Conservation (phyloP, 306 rosid species). For the Casuarina cunninghamiana region DNA sequence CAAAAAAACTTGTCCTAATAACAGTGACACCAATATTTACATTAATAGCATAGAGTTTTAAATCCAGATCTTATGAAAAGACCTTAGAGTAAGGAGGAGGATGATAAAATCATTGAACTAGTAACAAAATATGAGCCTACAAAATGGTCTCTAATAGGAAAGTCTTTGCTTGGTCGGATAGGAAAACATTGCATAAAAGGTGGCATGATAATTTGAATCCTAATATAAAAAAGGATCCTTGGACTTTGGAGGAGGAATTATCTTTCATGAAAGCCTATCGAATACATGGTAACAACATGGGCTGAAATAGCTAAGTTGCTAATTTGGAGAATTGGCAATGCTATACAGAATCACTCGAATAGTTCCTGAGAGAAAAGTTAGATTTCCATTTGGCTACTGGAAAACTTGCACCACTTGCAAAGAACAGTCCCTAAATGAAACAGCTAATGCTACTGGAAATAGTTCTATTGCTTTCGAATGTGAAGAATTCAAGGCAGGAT, state of each 20-base stretch:
- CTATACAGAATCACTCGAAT: conserved; percentile 98
- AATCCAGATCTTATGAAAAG: conserved; percentile 20
- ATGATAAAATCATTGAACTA: conserved; percentile 80
- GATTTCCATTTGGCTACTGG: conserved; percentile 87
- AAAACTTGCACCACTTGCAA: conserved; percentile 78
- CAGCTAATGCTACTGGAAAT: conserved; percentile 55
- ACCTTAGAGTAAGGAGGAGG: conserved; percentile 52
- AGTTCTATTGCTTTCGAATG: conserved; percentile 66
- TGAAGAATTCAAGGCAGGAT: conserved; percentile 49
- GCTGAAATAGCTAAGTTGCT: conserved; percentile 94
- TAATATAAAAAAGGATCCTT: conserved; percentile 87
- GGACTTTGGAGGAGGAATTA: conserved; percentile 88
- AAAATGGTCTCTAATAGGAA: conserved; percentile 95
- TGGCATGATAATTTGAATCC: conserved; percentile 99
- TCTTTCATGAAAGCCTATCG: conserved; percentile 86
- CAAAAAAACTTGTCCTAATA: too few species aligned
- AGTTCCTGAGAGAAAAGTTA: conserved; percentile 94
- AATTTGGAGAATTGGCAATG: conserved; percentile 96
- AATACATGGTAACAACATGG: conserved; percentile 85
- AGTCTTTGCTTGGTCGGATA: conserved; percentile 95
- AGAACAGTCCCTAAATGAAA: conserved; percentile 55
- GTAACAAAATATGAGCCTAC: conserved; percentile 82
- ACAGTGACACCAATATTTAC: conserved; percentile 60
- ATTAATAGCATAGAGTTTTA: conserved; percentile 95
- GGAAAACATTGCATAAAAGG: conserved; percentile 99